Percentiles rank a stretch among this genome's conserved stretches.
phyloP scores from a whole-genome alignment of 768 basidiomycete species.

The Russula sp. region DNA sequence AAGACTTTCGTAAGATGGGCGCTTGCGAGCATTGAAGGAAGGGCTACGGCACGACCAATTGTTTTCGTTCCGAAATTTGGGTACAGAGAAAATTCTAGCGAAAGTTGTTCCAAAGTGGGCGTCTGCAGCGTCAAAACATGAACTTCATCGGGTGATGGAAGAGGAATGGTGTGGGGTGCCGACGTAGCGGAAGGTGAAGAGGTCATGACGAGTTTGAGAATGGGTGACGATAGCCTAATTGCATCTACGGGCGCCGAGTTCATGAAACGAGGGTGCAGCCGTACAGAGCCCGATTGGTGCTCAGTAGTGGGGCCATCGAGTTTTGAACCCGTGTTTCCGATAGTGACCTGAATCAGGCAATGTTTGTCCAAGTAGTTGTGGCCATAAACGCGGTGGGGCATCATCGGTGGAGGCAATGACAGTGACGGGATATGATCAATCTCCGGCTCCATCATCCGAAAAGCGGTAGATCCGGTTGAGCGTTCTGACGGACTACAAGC shows the following conservation, averaged over 20 bases:
- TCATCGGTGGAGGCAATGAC: conserved; percentile 95
- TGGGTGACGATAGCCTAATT: conserved; percentile 65
- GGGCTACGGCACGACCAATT: conserved; percentile 85
- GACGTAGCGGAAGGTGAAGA: conserved; percentile 77
- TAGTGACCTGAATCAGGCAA: conserved; percentile 77
- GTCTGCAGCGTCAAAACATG: conserved; percentile 86
- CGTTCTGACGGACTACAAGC: conserved; percentile 26
- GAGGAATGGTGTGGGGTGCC: conserved; percentile 83
- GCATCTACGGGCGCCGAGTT: conserved; percentile 62
- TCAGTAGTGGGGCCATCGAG: conserved; percentile 22
- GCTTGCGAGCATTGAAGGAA: conserved; percentile 64
- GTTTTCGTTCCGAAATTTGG: conserved; percentile 97
- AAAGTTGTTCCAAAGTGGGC: conserved; percentile 61
- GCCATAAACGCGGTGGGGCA: conserved; percentile 96
- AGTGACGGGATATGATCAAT: conserved; percentile 90
- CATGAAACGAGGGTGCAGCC: conserved; percentile 68
- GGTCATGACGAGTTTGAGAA: conserved; percentile 93
- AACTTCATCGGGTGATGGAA: conserved; percentile 68
- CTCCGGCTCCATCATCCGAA: conserved; percentile 50
- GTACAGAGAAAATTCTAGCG: conserved; percentile 90
- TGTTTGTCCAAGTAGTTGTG: conserved; percentile 91
- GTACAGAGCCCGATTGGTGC: conserved; percentile 45
- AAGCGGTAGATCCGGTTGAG: conserved; percentile 25
- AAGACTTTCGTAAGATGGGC: conserved; percentile 50
- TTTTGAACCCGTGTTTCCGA: conserved; percentile 58